Evolutionary conservation across 75 land plant species (phyloP).

Genomic region (Gnetum montanum): DNA sequence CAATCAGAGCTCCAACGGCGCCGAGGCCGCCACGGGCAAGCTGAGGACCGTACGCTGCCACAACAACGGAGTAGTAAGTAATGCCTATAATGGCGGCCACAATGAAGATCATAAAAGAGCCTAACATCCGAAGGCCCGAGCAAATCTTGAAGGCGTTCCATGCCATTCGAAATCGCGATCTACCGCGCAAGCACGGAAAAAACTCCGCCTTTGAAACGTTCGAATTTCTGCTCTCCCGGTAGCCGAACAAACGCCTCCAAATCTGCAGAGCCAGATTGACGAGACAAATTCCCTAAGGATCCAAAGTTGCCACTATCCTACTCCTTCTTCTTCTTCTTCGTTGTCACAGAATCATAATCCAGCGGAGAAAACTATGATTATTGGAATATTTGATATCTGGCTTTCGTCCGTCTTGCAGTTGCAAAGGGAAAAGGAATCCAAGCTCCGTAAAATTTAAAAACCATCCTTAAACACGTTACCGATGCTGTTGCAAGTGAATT

Average conservation of each 20-base stretch:
- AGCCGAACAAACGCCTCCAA: constrained; percentile 3
- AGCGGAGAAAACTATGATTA: too few relatives aligned
- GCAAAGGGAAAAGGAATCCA: too few relatives aligned
- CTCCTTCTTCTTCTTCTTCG: too few relatives aligned
- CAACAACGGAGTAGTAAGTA: constrained; percentile 62
- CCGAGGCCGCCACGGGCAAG: constrained; percentile 10
- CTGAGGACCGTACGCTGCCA: constrained; percentile 27
- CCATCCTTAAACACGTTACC: too few relatives aligned
- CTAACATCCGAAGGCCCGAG: constrained; percentile 50
- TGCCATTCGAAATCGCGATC: constrained; percentile 17
- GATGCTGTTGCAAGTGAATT: too few relatives aligned
- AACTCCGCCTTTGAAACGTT: too few relatives aligned
- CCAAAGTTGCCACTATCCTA: too few relatives aligned
- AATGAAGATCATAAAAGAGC: constrained; percentile 65
- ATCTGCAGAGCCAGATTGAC: constrained; percentile 1
- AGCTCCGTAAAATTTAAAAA: too few relatives aligned
- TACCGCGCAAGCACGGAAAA: neutral
- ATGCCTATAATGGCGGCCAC: constrained; percentile 56
- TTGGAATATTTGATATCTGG: too few relatives aligned
- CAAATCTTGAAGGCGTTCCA: constrained; percentile 66
- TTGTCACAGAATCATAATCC: too few relatives aligned
- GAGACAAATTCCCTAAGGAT: too few relatives aligned
- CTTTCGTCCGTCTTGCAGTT: too few relatives aligned
- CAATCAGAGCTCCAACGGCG: constrained; percentile 9
- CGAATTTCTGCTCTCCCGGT: neutral